Conservation (phyloP, 208 protist genomes). For the Trypanosoma theileri region DNA sequence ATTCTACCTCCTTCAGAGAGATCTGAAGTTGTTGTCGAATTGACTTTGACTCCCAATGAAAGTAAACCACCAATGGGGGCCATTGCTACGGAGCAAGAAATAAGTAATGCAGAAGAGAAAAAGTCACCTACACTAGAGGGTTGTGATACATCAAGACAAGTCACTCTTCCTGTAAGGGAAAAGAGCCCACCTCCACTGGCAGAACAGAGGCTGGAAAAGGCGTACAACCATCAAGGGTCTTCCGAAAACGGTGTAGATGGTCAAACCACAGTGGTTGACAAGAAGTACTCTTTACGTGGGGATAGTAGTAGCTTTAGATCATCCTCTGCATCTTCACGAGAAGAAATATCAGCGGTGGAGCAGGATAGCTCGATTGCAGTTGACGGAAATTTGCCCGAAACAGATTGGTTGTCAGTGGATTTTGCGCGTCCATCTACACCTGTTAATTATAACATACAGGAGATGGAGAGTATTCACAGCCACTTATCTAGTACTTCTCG, state of each 20-base stretch:
- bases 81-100: neutral
- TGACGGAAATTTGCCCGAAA: neutral
- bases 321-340: neutral
- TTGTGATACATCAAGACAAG: neutral
- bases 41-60: no score
- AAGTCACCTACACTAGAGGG: neutral
- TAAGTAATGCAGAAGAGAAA: neutral
- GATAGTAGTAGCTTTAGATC: conserved; percentile 16
- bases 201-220: neutral
- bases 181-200: conserved; percentile 11
- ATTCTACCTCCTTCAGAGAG: no score
- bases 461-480: neutral
- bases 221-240: neutral
- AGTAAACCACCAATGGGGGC: neutral
- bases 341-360: neutral
- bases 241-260: neutral
- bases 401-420: neutral
- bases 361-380: neutral
- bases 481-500: conserved; percentile 1
- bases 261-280: neutral
- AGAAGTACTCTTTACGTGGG: neutral
- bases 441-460: conserved; percentile 3
- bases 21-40: no score
- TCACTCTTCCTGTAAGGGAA: neutral
- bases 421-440: conserved; percentile 3